Conservation (phyloP, 2,329 filamentous ascomycete species). For the Lecanicillium sp. region DNA sequence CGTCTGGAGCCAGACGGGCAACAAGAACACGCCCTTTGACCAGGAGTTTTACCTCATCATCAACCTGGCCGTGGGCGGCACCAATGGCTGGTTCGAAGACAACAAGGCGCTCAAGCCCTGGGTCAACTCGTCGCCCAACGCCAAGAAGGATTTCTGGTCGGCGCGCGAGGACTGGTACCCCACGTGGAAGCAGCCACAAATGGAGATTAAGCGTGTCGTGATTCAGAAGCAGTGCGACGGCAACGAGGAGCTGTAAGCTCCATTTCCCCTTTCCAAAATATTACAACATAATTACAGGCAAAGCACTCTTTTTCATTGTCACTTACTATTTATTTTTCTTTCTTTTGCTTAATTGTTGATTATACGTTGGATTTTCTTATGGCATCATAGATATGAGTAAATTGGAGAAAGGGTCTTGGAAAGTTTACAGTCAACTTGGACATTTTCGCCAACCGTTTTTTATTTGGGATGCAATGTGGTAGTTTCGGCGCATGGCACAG, state of each 20-base stretch:
- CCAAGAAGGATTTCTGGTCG: conserved; percentile 72
- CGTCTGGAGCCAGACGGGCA: conserved; percentile 57
- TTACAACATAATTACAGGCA: background rate
- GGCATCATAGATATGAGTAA: no score
- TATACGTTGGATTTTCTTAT: no score
- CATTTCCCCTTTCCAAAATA: background rate
- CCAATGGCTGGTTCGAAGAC: conserved; percentile 81
- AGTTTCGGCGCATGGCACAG: no score
- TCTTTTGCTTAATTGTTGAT: no score
- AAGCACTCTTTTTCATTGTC: background rate
- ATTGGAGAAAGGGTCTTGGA: no score
- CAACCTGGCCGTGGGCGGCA: conserved; percentile 69
- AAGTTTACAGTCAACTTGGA: no score
- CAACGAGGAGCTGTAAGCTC: conserved; percentile 44
- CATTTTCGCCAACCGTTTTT: no score
- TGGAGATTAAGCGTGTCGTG: conserved; percentile 64
- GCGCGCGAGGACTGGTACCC: conserved; percentile 58
- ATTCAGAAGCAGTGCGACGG: conserved; percentile 67
- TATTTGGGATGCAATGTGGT: no score
- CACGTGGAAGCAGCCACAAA: conserved; percentile 63
- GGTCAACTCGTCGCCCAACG: conserved; percentile 61
- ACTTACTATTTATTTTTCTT: background rate
- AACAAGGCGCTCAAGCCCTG: conserved; percentile 68
- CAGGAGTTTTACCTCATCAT: conserved; percentile 70
- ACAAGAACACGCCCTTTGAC: conserved; percentile 65